phyloP scores from a whole-genome alignment of 140 eudicot genomes.

The Senecio squalidus region DNA sequence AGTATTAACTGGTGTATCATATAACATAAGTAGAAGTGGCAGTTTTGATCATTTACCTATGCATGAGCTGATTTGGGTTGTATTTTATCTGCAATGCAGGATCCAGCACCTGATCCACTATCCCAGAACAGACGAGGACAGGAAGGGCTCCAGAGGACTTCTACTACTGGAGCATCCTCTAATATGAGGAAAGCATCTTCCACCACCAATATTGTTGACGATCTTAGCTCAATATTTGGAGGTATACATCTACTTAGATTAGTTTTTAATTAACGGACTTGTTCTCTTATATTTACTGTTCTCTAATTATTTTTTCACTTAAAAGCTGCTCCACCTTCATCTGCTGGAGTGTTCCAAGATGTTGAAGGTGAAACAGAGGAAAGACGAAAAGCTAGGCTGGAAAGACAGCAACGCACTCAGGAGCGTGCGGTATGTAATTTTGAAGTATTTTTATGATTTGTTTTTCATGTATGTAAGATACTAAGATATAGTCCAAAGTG shows the following conservation, averaged over 20 bases:
- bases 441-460: background rate
- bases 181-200: constrained; percentile 86
- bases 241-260: constrained; percentile 34
- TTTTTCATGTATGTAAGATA: background rate
- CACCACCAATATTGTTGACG: constrained; percentile 76
- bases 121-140: constrained; percentile 62
- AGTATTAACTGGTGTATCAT: constrained; percentile 25
- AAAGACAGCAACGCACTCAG: constrained; percentile 96
- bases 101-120: constrained; percentile 46
- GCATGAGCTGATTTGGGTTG: background rate
- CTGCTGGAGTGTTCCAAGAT: constrained; percentile 70
- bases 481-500: background rate
- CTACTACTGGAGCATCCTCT: constrained; percentile 48
- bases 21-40: background rate
- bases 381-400: constrained; percentile 91
- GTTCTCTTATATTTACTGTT: background rate
- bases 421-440: constrained; percentile 84
- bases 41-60: background rate
- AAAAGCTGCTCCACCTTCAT: constrained; percentile 59
- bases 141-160: constrained; percentile 49
- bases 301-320: constrained; percentile 16
- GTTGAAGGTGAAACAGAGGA: constrained; percentile 98
- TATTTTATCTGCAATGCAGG: constrained; percentile 37
- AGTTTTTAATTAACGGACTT: background rate
- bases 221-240: constrained; percentile 91